Evolutionary conservation across 139 green algal species (phyloP).

Genomic region (Chlamydomonas sp.): DNA sequence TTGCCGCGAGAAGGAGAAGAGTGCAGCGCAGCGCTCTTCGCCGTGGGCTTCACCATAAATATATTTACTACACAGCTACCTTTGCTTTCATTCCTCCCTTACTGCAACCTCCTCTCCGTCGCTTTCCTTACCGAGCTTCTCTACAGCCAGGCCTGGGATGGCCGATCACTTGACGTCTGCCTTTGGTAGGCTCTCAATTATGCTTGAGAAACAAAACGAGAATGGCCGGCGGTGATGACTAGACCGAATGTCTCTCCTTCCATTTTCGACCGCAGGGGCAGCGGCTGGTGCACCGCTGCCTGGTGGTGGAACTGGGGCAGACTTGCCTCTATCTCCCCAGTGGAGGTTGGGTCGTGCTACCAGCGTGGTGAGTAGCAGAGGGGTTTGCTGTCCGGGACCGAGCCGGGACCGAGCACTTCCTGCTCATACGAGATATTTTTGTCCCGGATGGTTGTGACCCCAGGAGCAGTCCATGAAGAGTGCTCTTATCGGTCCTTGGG

Average conservation of each 20-base stretch:
- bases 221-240: no score
- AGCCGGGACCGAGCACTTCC: neutral
- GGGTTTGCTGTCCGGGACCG: no score
- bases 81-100: no score
- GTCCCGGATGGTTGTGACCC: neutral
- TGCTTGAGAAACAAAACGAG: neutral
- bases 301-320: neutral
- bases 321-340: conserved; percentile 27
- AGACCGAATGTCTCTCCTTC: neutral
- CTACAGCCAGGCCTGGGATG: conserved; percentile 2
- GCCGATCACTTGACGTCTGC: conserved; percentile 31
- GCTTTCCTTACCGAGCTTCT: no score
- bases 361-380: conserved; percentile 1
- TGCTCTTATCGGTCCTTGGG: conserved; percentile 36
- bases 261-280: neutral
- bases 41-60: no score
- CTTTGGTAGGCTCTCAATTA: conserved; percentile 3
- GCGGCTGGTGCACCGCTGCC: conserved; percentile 4
- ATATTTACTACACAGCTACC: no score
- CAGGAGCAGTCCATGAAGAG: conserved; percentile 43
- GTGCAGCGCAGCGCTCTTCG: no score
- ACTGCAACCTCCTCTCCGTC: no score
- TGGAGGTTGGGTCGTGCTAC: conserved; percentile 26
- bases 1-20: no score
- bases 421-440: neutral